These are phyloP conservation scores for Lenzites betulinus DNA, from an alignment of 768 basidiomycete genomes.

Conservation along the genomic window DNA sequence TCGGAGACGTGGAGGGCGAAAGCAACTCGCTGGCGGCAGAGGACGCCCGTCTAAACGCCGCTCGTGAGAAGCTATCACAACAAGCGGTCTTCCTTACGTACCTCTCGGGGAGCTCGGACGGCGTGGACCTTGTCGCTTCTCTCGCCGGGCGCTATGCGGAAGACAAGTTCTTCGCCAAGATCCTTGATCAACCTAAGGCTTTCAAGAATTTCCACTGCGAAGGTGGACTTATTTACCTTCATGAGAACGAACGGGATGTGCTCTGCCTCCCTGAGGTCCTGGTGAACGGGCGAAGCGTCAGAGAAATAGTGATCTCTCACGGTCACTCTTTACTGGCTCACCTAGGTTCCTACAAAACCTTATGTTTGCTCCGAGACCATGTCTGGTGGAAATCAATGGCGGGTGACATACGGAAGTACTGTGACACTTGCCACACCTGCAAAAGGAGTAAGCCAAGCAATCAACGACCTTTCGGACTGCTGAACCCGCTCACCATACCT, in stretches of 20 bases:
- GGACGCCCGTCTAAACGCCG: too few relatives aligned
- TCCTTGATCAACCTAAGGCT: conserved; percentile 27
- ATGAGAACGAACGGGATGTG: not conserved
- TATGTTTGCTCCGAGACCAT: conserved; percentile 33
- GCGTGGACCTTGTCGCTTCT: too few relatives aligned
- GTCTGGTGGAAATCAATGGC: conserved; percentile 43
- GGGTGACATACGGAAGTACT: conserved; percentile 28
- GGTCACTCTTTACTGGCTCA: conserved; percentile 43
- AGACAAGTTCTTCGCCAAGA: conserved; percentile 34
- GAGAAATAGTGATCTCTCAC: conserved; percentile 38
- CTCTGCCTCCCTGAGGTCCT: conserved; percentile 26
- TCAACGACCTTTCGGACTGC: conserved; percentile 11
- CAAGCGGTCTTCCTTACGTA: too few relatives aligned
- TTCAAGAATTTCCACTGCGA: conserved; percentile 31
- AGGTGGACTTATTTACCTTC: conserved; percentile 27
- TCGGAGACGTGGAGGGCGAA: too few relatives aligned
- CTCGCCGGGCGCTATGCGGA: conserved; percentile 20
- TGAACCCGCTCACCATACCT: conserved; percentile 34
- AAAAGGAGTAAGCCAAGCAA: conserved; percentile 21
- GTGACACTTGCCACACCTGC: conserved; percentile 29
- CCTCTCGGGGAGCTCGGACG: too few relatives aligned
- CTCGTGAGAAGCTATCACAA: too few relatives aligned
- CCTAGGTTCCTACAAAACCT: conserved; percentile 36
- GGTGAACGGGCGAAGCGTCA: conserved; percentile 20
- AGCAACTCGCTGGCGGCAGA: too few relatives aligned